Evolutionary conservation across 75 land plant species (phyloP).

Genomic region (Gnetum montanum): DNA sequence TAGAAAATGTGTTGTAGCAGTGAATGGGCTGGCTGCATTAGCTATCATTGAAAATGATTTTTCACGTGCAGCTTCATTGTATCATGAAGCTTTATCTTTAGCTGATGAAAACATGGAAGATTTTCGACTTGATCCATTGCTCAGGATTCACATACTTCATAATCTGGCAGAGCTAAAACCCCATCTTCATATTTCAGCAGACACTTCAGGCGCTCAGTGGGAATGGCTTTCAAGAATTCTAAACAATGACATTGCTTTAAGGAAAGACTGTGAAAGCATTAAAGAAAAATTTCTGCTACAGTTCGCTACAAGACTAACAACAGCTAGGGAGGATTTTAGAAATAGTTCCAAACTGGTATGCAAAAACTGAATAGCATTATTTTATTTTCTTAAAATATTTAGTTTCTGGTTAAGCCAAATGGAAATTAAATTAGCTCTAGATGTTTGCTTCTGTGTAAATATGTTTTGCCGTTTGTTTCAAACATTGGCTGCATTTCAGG

Average conservation of each 20-base stretch:
- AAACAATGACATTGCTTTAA: not conserved
- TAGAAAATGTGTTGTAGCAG: conserved; percentile 58
- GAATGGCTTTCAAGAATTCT: too few relatives aligned
- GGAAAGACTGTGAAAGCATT: conserved; percentile 39
- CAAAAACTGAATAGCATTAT: conserved; percentile 1
- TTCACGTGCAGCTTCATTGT: conserved; percentile 52
- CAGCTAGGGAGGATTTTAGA: conserved; percentile 64
- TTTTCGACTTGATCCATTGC: conserved; percentile 82
- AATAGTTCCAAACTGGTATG: conserved; percentile 58
- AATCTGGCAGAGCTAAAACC: conserved; percentile 77
- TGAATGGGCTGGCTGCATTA: conserved; percentile 92
- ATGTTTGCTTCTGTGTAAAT: too few relatives aligned
- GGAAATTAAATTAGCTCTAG: too few relatives aligned
- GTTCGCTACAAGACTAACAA: conserved; percentile 53
- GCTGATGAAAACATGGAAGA: conserved; percentile 64
- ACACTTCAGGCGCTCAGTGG: too few relatives aligned
- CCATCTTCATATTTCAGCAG: not conserved
- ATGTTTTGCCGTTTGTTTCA: too few relatives aligned
- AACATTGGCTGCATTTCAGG: not conserved
- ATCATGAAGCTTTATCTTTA: conserved; percentile 67
- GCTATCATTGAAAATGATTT: conserved; percentile 56
- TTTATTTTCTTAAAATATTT: too few relatives aligned
- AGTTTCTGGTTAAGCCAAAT: too few relatives aligned
- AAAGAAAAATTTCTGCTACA: conserved; percentile 59
- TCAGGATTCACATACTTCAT: conserved; percentile 81